Base-by-base conservation (phyloP, 441 rosid genomes). In the Erysimum cheiri region DNA sequence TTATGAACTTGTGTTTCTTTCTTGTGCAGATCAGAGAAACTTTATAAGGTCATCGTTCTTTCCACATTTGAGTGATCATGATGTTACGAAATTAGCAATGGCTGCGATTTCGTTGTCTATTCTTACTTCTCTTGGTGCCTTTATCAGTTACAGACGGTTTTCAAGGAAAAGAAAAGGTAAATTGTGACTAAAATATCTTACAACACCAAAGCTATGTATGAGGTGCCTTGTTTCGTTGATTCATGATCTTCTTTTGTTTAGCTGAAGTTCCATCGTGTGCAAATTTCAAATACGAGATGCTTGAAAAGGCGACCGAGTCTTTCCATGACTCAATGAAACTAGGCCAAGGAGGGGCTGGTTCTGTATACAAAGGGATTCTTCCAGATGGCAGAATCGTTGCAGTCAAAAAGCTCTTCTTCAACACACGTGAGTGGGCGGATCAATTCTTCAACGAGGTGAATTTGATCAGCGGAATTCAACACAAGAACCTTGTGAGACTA, bases 301-400 rank as follows among this genome's bases (percentile, higher is more conserved):
- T 89, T 2, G 96, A 89, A 57, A 80, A 62, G 53, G 88, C 91
- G 8, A 87, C 96, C 0, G 56, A 77, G 6, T 81, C 44, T 68
- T 89, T 87, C 78, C 47, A 79, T 6, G 81, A 84, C 9, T 77
- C 82, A 0, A 77, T 62, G 83, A 90, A 87, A 64, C 69, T 90
- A 71, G 96, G 96, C 48, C 85, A 89, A 81, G 91, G 96, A 67
- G 91, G 96, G 7, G 86, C 85, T 22, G 91, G 89, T 52, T 84
- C 89, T 43, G 93, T 90, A 12, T 90, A 73, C 74, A 85, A 82
- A 75, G 97, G 91, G 44, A 69, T 70, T 50, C 89, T 90, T 8
- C 80, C 86, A 0, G 86, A 83, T 77, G 89, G 89, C 12, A 85
- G 80, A 67, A 67, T 35, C 10, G 84, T 90, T 39, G 94, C 88